These are phyloP conservation scores for Cubamyces lactineus DNA, from an alignment of 768 basidiomycete species.

Conservation along the genomic window DNA sequence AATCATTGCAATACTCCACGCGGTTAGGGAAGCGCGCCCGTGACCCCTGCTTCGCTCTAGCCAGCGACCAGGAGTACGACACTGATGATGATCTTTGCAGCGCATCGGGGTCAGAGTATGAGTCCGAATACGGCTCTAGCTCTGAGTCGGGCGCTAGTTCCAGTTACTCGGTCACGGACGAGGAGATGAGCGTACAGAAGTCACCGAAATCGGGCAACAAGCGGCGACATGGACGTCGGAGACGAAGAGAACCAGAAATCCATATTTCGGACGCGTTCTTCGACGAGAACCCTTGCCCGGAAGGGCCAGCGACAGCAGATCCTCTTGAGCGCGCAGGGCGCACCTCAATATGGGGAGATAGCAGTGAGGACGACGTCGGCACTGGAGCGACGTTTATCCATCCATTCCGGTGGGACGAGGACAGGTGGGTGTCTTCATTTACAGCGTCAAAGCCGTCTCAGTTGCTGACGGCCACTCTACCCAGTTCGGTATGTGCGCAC, in stretches of 20 bases:
- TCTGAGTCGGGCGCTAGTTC: slow-evolving; percentile 13
- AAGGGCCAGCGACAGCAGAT: slow-evolving; percentile 48
- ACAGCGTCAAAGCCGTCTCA: neutral
- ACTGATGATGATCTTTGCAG: slow-evolving; percentile 14
- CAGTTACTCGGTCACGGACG: slow-evolving; percentile 9
- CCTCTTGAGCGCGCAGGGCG: slow-evolving; percentile 12
- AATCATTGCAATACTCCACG: slow-evolving; percentile 4
- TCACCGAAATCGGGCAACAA: neutral
- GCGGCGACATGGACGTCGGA: slow-evolving; percentile 27
- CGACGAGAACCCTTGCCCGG: slow-evolving; percentile 47
- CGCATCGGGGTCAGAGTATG: slow-evolving; percentile 16
- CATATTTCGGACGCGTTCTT: slow-evolving; percentile 49
- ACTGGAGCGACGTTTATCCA: slow-evolving; percentile 39
- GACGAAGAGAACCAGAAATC: slow-evolving; percentile 15
- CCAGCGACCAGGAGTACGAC: slow-evolving; percentile 13
- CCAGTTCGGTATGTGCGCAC: slow-evolving; percentile 8
- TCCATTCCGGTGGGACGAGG: slow-evolving; percentile 34
- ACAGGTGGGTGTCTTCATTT: slow-evolving; percentile 9
- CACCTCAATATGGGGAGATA: slow-evolving; percentile 30
- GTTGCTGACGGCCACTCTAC: neutral
- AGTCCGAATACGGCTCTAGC: slow-evolving; percentile 19
- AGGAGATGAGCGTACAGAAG: slow-evolving; percentile 1
- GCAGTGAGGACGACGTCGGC: slow-evolving; percentile 28
- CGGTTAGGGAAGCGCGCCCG: neutral
- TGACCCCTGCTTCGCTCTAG: neutral